These are phyloP conservation scores for Cinchona pubescens DNA, from an alignment of 257 asterid genomes.

Conservation along the genomic window DNA sequence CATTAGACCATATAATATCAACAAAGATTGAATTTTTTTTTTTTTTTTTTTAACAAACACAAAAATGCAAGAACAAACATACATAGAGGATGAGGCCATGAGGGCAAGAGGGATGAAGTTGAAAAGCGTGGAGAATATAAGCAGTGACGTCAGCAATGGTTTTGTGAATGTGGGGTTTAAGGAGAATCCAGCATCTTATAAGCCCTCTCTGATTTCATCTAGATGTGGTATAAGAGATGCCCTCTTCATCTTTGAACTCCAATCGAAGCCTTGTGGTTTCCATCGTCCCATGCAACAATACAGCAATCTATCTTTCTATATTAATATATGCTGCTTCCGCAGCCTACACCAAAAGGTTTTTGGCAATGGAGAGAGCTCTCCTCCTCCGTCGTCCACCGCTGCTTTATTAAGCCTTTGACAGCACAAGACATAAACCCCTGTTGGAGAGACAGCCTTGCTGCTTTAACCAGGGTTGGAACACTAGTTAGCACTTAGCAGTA, in stretches of 20 bases:
- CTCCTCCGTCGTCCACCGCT: too few relatives aligned
- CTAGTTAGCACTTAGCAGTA: too few relatives aligned
- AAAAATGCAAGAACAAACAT: neutral
- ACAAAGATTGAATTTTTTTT: too few relatives aligned
- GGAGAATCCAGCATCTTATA: slow-evolving; percentile 58
- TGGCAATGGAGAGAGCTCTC: neutral
- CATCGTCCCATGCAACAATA: slow-evolving; percentile 55
- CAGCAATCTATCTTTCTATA: neutral
- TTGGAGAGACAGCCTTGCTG: too few relatives aligned
- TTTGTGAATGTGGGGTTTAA: slow-evolving; percentile 53
- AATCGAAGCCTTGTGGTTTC: slow-evolving; percentile 65
- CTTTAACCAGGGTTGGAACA: too few relatives aligned
- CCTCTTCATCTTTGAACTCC: slow-evolving; percentile 55
- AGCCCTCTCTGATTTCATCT: slow-evolving; percentile 76
- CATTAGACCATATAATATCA: too few relatives aligned
- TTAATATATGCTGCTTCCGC: neutral
- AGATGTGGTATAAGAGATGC: slow-evolving; percentile 51
- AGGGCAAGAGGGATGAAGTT: slow-evolving; percentile 75
- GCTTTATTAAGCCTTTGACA: too few relatives aligned
- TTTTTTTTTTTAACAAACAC: neutral
- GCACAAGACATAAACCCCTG: neutral
- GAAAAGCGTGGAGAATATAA: slow-evolving; percentile 58
- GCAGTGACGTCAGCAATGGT: slow-evolving; percentile 57
- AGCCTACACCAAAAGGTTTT: neutral
- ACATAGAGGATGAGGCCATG: slow-evolving; percentile 79